Percentiles rank a stretch among this genome's conserved stretches.
Conservation (phyloP, 345 rosid genomes). For the Euphorbia peplus region DNA sequence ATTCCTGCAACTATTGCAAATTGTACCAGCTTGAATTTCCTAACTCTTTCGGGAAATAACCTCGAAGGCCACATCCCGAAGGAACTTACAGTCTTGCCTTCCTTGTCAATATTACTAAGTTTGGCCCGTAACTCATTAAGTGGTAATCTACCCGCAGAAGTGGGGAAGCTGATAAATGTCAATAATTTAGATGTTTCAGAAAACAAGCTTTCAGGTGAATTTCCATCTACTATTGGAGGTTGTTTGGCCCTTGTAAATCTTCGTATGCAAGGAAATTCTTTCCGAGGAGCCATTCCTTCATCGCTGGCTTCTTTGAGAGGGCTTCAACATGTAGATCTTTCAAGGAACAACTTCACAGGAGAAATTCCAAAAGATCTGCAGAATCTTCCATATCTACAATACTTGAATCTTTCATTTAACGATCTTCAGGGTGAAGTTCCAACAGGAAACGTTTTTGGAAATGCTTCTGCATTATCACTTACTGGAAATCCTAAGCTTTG, state of each 20-base stretch:
- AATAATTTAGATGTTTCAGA: neutral
- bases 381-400: neutral
- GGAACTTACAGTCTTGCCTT: constrained; percentile 9
- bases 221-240: constrained; percentile 17
- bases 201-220: constrained; percentile 29
- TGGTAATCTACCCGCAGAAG: constrained; percentile 17
- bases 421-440: constrained; percentile 41
- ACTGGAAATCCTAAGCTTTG: constrained; percentile 30
- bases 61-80: constrained; percentile 23
- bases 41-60: constrained; percentile 19
- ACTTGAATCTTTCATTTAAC: constrained; percentile 36
- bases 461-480: constrained; percentile 26
- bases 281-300: constrained; percentile 30
- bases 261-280: constrained; percentile 17
- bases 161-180: constrained; percentile 24
- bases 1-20: constrained; percentile 13
- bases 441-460: constrained; percentile 26
- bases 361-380: constrained; percentile 23
- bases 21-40: neutral
- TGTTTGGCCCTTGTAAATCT: constrained; percentile 19
- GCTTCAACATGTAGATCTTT: constrained; percentile 29
- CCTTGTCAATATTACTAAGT: constrained; percentile 17
- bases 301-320: constrained; percentile 26
- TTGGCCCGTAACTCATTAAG: constrained; percentile 28
- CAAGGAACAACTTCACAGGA: constrained; percentile 30